Base-by-base conservation (phyloP, 306 rosid species). In the Begonia fuchsioides region DNA sequence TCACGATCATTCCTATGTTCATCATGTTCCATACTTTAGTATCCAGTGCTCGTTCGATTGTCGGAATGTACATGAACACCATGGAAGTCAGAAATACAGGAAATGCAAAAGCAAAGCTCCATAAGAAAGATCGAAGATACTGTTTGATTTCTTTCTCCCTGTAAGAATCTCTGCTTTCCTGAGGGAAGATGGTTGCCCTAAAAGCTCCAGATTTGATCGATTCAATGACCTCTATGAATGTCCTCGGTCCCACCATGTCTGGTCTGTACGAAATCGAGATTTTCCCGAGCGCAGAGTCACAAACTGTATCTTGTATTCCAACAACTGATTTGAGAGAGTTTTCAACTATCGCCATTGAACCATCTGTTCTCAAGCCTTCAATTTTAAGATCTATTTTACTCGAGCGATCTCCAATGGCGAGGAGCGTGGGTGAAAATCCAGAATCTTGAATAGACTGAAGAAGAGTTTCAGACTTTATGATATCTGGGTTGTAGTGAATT, bases 11-110 rank as follows among this genome's bases (percentile, higher is more conserved):
- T n/a, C 86, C 96, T 46, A 86, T 32, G 1, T 1, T 76, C 56
- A 86, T 40, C 86, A 65, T 79, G 45, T 86, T 82, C 8, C 79
- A 75, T 52, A 79, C 49, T 60, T 74, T 76, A 16, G 57, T 49
- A 6, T 86, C 90, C 13, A 86, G 52, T 17, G 49, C 53, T 53
- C 60, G 63, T 55, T 76, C 76, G 11, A 76, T 40, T 49, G 73
- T 73, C 41, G 96, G 83, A 11, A 86, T 54, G 47, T 82, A 76
- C 86, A 76, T 82, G 44, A 86, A 70, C 1, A 86, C 79, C 96
- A 86, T 86, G 41, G 93, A 79, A 52, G 83, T 81, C 17, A 86
- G 57, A 57, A 86, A 86, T 13, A 86, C 76, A 5, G 96, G 96
- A 62, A 79, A 26, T 8, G 88, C 68, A 32, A 74, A 77, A 59